Base-by-base conservation (phyloP, 306 rosid genomes). In the Delonix regia region DNA sequence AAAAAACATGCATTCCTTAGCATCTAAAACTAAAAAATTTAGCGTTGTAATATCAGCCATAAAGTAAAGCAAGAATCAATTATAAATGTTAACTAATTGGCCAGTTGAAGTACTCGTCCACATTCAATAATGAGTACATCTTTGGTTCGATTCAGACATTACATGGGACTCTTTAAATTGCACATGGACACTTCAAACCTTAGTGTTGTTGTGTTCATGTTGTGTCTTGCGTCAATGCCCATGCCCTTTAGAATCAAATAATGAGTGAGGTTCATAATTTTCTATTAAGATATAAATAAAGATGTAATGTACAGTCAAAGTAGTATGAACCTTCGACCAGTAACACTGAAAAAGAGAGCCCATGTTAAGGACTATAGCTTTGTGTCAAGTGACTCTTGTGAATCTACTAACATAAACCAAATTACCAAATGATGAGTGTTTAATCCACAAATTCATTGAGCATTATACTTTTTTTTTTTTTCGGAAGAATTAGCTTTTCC, bases 41-140 rank as follows among this genome's bases (percentile, higher is more conserved):
- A 55, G 75, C 78, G 53, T 6, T 6, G 3, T 34, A 60, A 72
- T 64, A 77, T 51, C 75, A 78, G 34, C 52, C n/a, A 18, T 30
- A 30, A 47, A 59, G 44, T 30, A 73, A 59, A 39, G 56, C 63
- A 38, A 28, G 45, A 65, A 48, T 49, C 38, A 24, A 41, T 53
- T 6, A 60, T 18, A 25, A 14, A 78, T 7, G 8, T 53, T 19
- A 53, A 21, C 60, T 9, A 53, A 9, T 53, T 53, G 60, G 4
- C 25, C 52, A 47, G 5, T 12, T 44, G 15, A 10, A 12, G 25
- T n/a, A n/a, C n/a, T 19, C 6, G 19, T 9, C 1, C 16, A 11
- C 15, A 44, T 44, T 44, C 49, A 10, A 0, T 12, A 1, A 4
- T 44, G 49, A 44, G 41, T 38, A 38, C 9, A 38, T 38, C 6